These are phyloP conservation scores for Phytophthora litchii DNA, from an alignment of 352 stramenopile species.

Conservation along the genomic window DNA sequence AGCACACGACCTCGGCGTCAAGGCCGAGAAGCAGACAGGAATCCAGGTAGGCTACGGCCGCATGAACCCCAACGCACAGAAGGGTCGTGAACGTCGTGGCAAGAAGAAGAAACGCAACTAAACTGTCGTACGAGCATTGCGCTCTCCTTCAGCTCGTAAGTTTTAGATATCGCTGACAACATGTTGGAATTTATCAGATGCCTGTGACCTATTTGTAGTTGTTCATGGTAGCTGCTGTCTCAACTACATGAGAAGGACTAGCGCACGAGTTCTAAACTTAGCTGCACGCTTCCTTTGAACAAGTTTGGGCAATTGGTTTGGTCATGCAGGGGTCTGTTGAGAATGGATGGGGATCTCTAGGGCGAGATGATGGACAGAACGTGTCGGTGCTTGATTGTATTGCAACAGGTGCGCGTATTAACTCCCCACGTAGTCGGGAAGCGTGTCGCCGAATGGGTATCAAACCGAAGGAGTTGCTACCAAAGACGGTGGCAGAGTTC, in stretches of 20 bases:
- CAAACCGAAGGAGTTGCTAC: constrained; percentile 64
- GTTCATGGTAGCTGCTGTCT: background rate
- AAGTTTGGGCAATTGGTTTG: background rate
- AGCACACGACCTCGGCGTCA: constrained; percentile 92
- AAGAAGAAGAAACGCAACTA: constrained; percentile 96
- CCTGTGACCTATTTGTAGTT: constrained; percentile 26
- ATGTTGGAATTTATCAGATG: constrained; percentile 18
- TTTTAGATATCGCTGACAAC: constrained; percentile 24
- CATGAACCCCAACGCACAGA: constrained; percentile 96
- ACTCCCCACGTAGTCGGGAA: constrained; percentile 69
- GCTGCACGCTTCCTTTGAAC: background rate
- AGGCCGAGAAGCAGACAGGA: constrained; percentile 89
- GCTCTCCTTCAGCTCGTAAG: constrained; percentile 15
- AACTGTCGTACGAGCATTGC: constrained; percentile 3
- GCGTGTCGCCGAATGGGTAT: constrained; percentile 75
- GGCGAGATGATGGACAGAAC: constrained; percentile 40
- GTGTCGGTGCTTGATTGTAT: constrained; percentile 59
- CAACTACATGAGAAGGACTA: background rate
- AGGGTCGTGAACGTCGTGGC: constrained; percentile 95
- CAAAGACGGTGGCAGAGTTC: constrained; percentile 63
- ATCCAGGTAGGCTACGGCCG: constrained; percentile 94
- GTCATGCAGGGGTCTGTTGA: constrained; percentile 19
- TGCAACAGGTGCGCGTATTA: constrained; percentile 56
- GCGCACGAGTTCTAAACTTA: constrained; percentile 20
- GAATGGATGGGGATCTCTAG: constrained; percentile 4